These are phyloP conservation scores for Bipolaris zeicola DNA, from an alignment of 2,329 filamentous ascomycete species.

Conservation along the genomic window DNA sequence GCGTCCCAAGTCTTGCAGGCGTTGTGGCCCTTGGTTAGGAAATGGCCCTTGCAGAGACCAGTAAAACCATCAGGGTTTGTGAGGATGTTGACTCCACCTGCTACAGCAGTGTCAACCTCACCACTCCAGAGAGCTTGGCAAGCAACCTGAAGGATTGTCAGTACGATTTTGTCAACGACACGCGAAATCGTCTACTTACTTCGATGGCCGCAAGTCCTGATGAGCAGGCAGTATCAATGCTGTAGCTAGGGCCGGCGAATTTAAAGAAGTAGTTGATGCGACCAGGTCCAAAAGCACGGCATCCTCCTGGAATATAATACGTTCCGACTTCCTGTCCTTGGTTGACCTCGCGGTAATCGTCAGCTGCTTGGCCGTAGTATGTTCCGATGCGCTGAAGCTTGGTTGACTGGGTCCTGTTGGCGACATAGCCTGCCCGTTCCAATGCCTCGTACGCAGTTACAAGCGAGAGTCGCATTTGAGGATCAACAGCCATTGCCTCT, in stretches of 20 bases:
- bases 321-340: slow-evolving; percentile 52
- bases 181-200: background rate
- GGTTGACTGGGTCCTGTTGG: slow-evolving; percentile 36
- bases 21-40: slow-evolving; percentile 26
- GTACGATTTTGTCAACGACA: background rate
- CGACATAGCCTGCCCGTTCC: slow-evolving; percentile 33
- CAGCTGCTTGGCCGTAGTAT: slow-evolving; percentile 40
- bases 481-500: slow-evolving; percentile 35
- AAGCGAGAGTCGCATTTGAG: slow-evolving; percentile 26
- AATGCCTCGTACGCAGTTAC: slow-evolving; percentile 37
- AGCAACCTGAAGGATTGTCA: slow-evolving; percentile 16
- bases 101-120: slow-evolving; percentile 35
- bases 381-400: slow-evolving; percentile 37
- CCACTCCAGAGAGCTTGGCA: slow-evolving; percentile 37
- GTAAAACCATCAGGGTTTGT: slow-evolving; percentile 41
- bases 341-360: slow-evolving; percentile 40
- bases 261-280: slow-evolving; percentile 52
- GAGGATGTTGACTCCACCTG: slow-evolving; percentile 34
- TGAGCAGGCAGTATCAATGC: slow-evolving; percentile 48
- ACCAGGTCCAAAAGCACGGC: slow-evolving; percentile 59
- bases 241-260: slow-evolving; percentile 51
- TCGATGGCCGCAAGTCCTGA: slow-evolving; percentile 39
- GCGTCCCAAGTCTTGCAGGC: slow-evolving; percentile 45
- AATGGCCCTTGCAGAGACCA: slow-evolving; percentile 29
- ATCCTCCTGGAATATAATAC: slow-evolving; percentile 61